A percentile compares a stretch with the other conserved stretches of the same genome.
Evolutionary conservation across 2,329 filamentous ascomycete genomes (phyloP).

Genomic region (Cercospora sp.): DNA sequence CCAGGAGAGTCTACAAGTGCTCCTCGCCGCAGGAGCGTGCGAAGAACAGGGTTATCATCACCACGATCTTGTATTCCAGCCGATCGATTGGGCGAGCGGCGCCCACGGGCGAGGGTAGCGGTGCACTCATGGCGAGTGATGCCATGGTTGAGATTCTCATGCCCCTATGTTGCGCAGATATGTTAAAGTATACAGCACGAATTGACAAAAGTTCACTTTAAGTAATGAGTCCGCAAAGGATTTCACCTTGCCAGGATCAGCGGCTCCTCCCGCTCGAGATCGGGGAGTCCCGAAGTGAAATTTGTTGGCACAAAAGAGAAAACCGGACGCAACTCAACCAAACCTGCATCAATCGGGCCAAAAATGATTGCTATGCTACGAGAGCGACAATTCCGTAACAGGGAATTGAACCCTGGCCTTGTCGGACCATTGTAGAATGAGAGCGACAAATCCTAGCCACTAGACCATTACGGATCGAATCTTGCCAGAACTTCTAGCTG

Average conservation of each 20-base stretch:
- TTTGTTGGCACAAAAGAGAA: no score
- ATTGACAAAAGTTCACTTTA: no score
- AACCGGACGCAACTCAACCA: no score
- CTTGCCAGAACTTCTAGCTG: neutral
- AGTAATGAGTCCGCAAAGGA: neutral
- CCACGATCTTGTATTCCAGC: neutral
- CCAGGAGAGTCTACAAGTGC: no score
- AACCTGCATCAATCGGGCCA: neutral
- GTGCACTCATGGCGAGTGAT: no score
- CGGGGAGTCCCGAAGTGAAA: no score
- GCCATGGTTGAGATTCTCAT: no score
- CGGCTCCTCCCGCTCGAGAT: neutral
- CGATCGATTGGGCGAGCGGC: neutral
- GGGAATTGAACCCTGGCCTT: conserved; percentile 1
- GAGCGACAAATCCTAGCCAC: conserved; percentile 3
- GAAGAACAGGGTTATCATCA: neutral
- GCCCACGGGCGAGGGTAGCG: no score
- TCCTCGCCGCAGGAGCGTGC: no score
- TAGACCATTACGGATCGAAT: neutral
- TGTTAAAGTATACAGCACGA: no score
- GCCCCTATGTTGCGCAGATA: no score
- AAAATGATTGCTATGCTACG: neutral
- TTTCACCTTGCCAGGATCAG: neutral
- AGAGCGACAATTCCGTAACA: neutral
- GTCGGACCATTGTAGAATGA: neutral